Conservation (phyloP, 306 rosid species). For the Corylus avellana region DNA sequence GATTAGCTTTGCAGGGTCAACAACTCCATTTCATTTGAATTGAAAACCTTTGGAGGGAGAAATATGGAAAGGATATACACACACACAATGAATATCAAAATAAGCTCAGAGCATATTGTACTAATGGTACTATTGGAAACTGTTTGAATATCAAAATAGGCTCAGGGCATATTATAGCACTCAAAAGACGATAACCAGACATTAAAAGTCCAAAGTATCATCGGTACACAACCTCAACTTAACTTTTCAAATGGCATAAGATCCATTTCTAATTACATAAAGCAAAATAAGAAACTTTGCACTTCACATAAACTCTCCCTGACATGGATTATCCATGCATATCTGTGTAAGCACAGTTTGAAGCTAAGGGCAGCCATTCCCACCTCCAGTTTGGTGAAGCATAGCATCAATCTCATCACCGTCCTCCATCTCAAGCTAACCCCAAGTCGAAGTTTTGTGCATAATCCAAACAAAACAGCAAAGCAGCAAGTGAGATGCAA, state of each 20-base stretch:
- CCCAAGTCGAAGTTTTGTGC: neutral
- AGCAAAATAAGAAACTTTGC: neutral
- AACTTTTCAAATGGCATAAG: neutral
- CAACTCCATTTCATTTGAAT: no score
- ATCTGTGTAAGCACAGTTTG: neutral
- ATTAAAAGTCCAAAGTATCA: neutral
- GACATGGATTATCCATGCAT: neutral
- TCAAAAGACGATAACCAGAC: neutral
- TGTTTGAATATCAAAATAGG: neutral
- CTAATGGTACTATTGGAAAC: neutral
- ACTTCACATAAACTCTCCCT: neutral
- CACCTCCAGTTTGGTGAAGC: constrained; percentile 55
- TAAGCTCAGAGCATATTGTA: no score
- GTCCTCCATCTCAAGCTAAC: constrained; percentile 56
- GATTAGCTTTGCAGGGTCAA: no score
- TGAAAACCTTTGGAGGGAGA: no score
- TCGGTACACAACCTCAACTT: constrained; percentile 1
- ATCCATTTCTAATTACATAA: constrained; percentile 3
- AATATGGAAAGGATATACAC: no score
- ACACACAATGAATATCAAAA: no score
- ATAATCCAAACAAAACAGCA: constrained; percentile 3
- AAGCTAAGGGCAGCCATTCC: constrained; percentile 12
- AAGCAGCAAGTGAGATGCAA: neutral
- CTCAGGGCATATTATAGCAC: neutral
- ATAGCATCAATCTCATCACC: constrained; percentile 56